phyloP scores from a whole-genome alignment of 1,139 yeast genomes.

The Kurtzmaniella quercitrusa region DNA sequence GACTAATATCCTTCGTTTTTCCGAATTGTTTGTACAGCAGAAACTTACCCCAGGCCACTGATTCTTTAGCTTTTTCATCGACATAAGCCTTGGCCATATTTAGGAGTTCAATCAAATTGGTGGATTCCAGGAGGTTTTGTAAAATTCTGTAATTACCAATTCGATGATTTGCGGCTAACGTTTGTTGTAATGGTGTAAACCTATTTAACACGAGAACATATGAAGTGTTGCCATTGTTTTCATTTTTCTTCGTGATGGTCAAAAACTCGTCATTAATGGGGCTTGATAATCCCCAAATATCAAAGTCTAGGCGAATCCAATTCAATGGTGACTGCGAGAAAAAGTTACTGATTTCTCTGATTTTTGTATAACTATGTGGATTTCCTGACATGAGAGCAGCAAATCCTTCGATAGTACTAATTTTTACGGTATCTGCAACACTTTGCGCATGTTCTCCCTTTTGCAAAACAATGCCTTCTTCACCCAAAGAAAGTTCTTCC shows the following conservation, averaged over 20 bases:
- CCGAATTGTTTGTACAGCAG: not conserved
- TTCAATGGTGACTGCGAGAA: slow-evolving; percentile 14
- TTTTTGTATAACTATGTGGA: slow-evolving; percentile 4
- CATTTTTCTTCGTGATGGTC: slow-evolving; percentile 13
- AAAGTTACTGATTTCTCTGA: slow-evolving; percentile 11
- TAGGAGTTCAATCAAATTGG: not conserved
- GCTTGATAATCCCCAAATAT: slow-evolving; percentile 28
- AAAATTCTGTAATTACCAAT: slow-evolving; percentile 4
- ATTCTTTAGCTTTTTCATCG: slow-evolving; percentile 10
- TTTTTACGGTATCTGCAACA: slow-evolving; percentile 12
- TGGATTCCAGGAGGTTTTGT: not conserved
- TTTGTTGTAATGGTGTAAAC: slow-evolving; percentile 14
- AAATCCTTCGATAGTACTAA: slow-evolving; percentile 32
- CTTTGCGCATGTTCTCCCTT: slow-evolving; percentile 7
- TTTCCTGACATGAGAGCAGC: slow-evolving; percentile 18
- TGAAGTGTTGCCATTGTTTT: slow-evolving; percentile 7
- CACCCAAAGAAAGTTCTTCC: slow-evolving; percentile 10
- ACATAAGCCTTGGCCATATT: slow-evolving; percentile 11
- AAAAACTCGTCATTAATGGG: slow-evolving; percentile 14
- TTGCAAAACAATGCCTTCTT: slow-evolving; percentile 3
- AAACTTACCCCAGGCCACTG: not conserved
- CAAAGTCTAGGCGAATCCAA: slow-evolving; percentile 31
- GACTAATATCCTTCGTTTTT: not conserved
- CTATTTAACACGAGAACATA: slow-evolving; percentile 16
- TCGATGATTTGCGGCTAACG: slow-evolving; percentile 8